Evolutionary conservation across 2,329 filamentous ascomycete genomes (phyloP), one percentile per base, ranked within the genome.

Genomic region (Fusarium sp.): DNA sequence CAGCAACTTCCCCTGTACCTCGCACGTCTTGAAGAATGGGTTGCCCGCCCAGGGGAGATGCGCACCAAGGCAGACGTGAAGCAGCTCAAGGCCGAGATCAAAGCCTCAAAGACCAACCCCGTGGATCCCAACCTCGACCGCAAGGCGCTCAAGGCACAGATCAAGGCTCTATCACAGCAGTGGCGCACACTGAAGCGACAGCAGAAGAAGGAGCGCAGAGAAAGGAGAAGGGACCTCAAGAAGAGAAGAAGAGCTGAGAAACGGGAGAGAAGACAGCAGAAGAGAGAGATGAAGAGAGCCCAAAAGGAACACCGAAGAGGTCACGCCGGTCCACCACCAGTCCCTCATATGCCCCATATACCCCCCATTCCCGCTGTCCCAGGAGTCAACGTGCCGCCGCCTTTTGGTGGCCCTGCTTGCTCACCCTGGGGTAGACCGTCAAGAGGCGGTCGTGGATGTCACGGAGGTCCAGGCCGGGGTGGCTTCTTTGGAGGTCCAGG

Each of bases 1-100:
- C 72, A 78, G 16, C 85, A 87, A 73, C 78, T 88, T 1, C 82
- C 84, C 2, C 64, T 83, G 1, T 81, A 83, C 13, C 80, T 80
- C 49, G 73, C 79, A 11, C 80, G 80, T 4, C 78, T 89, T 14
- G 69, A 79, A 20, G 75, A 79, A 7, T 89, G 86, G 85, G 80
- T 86, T 2, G 76, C 81, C 8, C 79, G 82, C 36, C 85, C 86
- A 0, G 82, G 86, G 0, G 79, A 84, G 55, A 79, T 81, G 6
- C 81, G 85, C 66, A 86, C 83, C 8, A 83, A 78, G 64, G 78
- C 80, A 5, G 80, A 81, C 25, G 75, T 88, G 3, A 77, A 79
- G 44, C 70, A 78, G 25, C 76, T 85, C 3, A 80, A 77, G 33
- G 73, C 79, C 11, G 79, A 85, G 25, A 80, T 88, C 61, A 83